A percentile compares a stretch with the other conserved stretches of the same genome.
Evolutionary conservation across 345 rosid genomes (phyloP).

Genomic region (Lepidium africanum): DNA sequence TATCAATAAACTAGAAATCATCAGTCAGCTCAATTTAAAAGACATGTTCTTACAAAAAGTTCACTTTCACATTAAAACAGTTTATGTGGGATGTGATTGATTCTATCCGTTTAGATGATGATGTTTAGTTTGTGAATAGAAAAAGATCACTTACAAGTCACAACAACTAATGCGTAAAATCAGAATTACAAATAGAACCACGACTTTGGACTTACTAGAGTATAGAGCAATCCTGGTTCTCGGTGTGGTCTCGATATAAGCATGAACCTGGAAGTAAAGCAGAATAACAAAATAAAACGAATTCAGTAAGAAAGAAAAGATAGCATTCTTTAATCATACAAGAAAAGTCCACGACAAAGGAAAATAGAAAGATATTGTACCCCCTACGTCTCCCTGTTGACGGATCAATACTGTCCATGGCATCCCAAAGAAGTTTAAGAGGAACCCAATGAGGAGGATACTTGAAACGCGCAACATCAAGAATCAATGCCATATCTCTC

Average conservation of each 20-base stretch:
- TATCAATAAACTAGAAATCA: background rate
- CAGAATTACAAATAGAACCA: background rate
- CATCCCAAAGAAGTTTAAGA: constrained; percentile 85
- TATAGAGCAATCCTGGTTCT: constrained; percentile 82
- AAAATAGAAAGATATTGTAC: constrained; percentile 26
- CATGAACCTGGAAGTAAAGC: constrained; percentile 59
- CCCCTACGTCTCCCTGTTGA: constrained; percentile 74
- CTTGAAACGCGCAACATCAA: constrained; percentile 96
- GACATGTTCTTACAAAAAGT: background rate
- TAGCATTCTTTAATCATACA: background rate
- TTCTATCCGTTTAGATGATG: background rate
- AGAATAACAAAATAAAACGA: constrained; percentile 3
- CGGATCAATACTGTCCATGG: constrained; percentile 64
- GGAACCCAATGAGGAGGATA: constrained; percentile 99
- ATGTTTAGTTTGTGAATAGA: background rate
- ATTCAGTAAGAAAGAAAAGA: background rate
- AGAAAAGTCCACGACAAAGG: background rate
- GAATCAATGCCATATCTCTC: constrained; percentile 88
- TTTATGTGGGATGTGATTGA: background rate
- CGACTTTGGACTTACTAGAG: constrained; percentile 45
- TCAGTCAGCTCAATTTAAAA: background rate
- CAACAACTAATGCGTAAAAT: background rate
- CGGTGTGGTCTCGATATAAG: constrained; percentile 67
- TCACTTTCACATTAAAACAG: background rate
- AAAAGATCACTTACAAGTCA: background rate